Evolutionary conservation across 2,329 filamentous ascomycete genomes (phyloP).

Genomic region (Stylonectria norvegica): DNA sequence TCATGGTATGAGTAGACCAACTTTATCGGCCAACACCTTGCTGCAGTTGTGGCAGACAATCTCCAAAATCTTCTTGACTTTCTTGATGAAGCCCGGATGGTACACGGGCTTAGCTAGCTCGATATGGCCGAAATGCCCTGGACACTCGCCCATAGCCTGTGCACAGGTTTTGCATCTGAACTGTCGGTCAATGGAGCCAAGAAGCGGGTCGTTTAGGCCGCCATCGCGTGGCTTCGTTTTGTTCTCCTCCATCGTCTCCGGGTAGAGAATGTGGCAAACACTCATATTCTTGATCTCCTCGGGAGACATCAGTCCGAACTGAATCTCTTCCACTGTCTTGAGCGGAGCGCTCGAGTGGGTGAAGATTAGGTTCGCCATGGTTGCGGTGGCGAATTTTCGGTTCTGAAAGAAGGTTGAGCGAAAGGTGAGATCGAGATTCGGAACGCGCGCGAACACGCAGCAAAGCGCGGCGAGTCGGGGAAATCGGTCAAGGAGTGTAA

Average conservation of each 20-base stretch:
- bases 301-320: conserved; percentile 95
- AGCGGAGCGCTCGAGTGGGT: conserved; percentile 90
- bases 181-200: conserved; percentile 93
- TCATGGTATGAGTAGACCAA: conserved; percentile 67
- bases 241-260: conserved; percentile 99
- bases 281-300: conserved; percentile 99
- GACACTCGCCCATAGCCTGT: conserved; percentile 92
- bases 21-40: conserved; percentile 95
- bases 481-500: conserved; percentile 22
- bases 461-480: conserved; percentile 24
- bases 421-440: conserved; percentile 21
- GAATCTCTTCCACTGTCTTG: conserved; percentile 97
- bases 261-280: conserved; percentile 91
- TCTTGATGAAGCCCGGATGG: conserved; percentile 93
- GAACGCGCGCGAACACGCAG: conserved; percentile 22
- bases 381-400: conserved; percentile 40
- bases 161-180: conserved; percentile 96
- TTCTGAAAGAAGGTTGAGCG: conserved; percentile 25
- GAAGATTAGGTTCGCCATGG: conserved; percentile 90
- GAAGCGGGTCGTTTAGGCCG: conserved; percentile 90
- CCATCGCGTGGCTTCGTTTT: conserved; percentile 85
- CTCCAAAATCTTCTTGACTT: conserved; percentile 98
- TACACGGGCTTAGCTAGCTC: conserved; percentile 95
- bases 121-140: conserved; percentile 97
- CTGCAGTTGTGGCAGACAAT: conserved; percentile 99